phyloP scores from a whole-genome alignment of 192 early-diverging fungal genomes.

The Rhizophagus sp. region DNA sequence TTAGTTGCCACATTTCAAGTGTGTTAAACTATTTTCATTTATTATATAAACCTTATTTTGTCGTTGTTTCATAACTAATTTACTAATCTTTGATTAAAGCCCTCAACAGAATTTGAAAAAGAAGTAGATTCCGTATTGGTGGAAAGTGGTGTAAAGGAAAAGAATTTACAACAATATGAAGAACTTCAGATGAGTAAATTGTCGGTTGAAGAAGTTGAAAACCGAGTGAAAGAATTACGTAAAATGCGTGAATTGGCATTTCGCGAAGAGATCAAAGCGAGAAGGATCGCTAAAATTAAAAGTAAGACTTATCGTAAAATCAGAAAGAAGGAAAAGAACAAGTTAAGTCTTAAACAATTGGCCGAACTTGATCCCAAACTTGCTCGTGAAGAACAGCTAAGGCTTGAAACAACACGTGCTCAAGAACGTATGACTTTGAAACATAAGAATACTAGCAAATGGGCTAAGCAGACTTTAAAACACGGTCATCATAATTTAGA shows the following conservation, averaged over 20 bases:
- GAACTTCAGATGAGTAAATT: slow-evolving; percentile 85
- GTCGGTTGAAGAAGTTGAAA: slow-evolving; percentile 77
- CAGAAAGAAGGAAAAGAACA: slow-evolving; percentile 75
- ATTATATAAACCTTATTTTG: neutral
- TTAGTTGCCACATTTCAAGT: slow-evolving; percentile 66
- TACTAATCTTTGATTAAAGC: slow-evolving; percentile 24
- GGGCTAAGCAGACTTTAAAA: slow-evolving; percentile 85
- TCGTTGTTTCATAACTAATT: neutral
- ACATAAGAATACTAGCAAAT: slow-evolving; percentile 95
- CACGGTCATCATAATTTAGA: slow-evolving; percentile 58
- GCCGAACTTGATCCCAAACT: slow-evolving; percentile 67
- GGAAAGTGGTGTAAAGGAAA: slow-evolving; percentile 76
- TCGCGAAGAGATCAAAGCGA: slow-evolving; percentile 88
- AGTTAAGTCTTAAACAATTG: slow-evolving; percentile 53
- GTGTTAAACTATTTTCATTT: neutral
- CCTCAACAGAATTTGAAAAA: slow-evolving; percentile 72
- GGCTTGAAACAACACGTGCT: slow-evolving; percentile 78
- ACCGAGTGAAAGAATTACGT: slow-evolving; percentile 75
- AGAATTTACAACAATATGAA: slow-evolving; percentile 77
- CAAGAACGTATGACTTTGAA: slow-evolving; percentile 90
- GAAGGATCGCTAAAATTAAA: slow-evolving; percentile 95
- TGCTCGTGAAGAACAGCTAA: slow-evolving; percentile 63
- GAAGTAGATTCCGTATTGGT: slow-evolving; percentile 72
- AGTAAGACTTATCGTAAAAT: slow-evolving; percentile 93
- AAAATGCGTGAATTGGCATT: slow-evolving; percentile 94